These are phyloP conservation scores for Arabidopsis thaliana DNA, from an alignment of 345 rosid species.

Conservation along the genomic window DNA sequence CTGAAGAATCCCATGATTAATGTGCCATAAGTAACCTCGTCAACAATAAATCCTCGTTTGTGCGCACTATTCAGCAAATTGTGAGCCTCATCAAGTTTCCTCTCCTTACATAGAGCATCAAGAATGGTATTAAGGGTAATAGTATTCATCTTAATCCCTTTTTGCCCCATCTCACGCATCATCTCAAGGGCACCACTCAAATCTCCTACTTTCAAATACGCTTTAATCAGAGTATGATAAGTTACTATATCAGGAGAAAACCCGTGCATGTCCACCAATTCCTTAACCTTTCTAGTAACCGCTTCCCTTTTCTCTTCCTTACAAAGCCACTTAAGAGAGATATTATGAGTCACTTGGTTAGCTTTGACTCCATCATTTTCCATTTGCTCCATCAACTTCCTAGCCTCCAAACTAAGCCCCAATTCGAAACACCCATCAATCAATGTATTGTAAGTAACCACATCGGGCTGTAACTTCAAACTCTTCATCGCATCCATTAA, in stretches of 20 bases:
- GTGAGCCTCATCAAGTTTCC: slow-evolving; percentile 64
- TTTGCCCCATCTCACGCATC: slow-evolving; percentile 77
- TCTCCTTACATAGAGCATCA: slow-evolving; percentile 62
- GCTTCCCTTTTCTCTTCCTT: slow-evolving; percentile 76
- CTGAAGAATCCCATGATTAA: slow-evolving; percentile 70
- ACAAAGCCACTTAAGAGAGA: slow-evolving; percentile 70
- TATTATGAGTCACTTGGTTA: slow-evolving; percentile 68
- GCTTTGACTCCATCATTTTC: slow-evolving; percentile 58
- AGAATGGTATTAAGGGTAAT: slow-evolving; percentile 76
- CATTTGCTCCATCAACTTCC: slow-evolving; percentile 70
- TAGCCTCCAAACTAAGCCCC: slow-evolving; percentile 54
- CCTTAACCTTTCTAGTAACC: slow-evolving; percentile 51
- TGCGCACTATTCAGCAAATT: slow-evolving; percentile 58
- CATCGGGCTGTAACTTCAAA: slow-evolving; percentile 68
- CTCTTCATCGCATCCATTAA: slow-evolving; percentile 73
- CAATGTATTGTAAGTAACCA: slow-evolving; percentile 79
- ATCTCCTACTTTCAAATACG: slow-evolving; percentile 66
- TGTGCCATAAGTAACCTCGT: slow-evolving; percentile 84
- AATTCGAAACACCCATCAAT: slow-evolving; percentile 72
- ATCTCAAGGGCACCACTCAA: slow-evolving; percentile 64
- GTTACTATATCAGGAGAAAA: slow-evolving; percentile 66
- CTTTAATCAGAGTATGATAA: slow-evolving; percentile 70
- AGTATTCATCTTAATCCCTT: slow-evolving; percentile 73
- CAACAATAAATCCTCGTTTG: slow-evolving; percentile 70
- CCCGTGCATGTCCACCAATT: slow-evolving; percentile 64